A percentile compares a stretch with the other conserved stretches of the same genome.
phyloP scores from a whole-genome alignment of 768 basidiomycete genomes.

The Serpula lacrymans region DNA sequence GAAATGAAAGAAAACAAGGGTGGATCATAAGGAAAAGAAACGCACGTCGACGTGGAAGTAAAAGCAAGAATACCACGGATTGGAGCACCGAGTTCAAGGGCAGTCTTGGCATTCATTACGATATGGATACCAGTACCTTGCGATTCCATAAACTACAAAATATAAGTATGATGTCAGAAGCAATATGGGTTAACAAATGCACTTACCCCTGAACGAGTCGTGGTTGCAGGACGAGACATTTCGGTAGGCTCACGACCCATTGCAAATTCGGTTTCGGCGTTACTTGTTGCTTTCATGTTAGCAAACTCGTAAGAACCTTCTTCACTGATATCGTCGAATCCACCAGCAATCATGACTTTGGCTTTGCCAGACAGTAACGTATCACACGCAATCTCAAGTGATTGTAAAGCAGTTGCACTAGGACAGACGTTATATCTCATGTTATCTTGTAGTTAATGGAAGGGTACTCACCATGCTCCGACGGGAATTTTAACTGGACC shows the following conservation, averaged over 20 bases:
- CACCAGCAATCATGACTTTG: conserved; percentile 98
- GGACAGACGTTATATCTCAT: conserved; percentile 4
- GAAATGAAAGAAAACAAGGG: neutral
- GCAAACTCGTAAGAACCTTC: conserved; percentile 99
- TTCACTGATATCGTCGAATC: conserved; percentile 97
- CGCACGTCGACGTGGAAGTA: conserved; percentile 94
- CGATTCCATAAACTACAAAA: conserved; percentile 84
- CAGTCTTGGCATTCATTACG: conserved; percentile 95
- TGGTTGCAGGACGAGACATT: conserved; percentile 97
- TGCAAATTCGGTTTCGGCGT: conserved; percentile 94
- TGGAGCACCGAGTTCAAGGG: conserved; percentile 88
- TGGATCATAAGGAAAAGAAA: conserved; percentile 15
- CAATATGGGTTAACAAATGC: conserved; percentile 4
- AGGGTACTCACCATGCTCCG: conserved; percentile 79
- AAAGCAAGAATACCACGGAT: conserved; percentile 93
- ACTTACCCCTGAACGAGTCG: conserved; percentile 88
- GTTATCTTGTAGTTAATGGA: no score
- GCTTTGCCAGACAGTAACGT: conserved; percentile 93
- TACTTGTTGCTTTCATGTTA: conserved; percentile 99
- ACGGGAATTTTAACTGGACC: conserved; percentile 99
- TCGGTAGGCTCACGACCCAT: conserved; percentile 99
- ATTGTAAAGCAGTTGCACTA: conserved; percentile 96
- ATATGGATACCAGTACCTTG: conserved; percentile 97
- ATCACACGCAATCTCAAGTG: conserved; percentile 97
- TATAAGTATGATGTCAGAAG: conserved; percentile 5